Evolutionary conservation across 1,284 basidiomycete genomes (phyloP).

Genomic region (Chalciporus piperatoides): DNA sequence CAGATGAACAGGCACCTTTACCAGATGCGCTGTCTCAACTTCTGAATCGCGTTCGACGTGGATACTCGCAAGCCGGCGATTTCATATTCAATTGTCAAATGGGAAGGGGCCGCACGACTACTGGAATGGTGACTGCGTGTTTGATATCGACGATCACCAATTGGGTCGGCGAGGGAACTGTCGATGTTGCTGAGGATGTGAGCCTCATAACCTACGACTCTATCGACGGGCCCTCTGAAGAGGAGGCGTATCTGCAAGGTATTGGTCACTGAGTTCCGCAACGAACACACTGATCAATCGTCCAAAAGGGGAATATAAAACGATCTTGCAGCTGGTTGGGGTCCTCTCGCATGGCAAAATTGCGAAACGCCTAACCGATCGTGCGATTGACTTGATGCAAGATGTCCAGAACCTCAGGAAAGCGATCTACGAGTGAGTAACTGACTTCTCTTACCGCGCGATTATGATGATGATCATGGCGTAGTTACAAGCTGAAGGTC

Average conservation of each 20-base stretch:
- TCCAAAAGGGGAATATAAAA: constrained; percentile 90
- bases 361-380: constrained; percentile 91
- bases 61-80: constrained; percentile 64
- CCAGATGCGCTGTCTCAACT: constrained; percentile 81
- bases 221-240: constrained; percentile 77
- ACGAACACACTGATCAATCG: constrained; percentile 1
- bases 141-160: constrained; percentile 78
- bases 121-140: constrained; percentile 90
- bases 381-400: constrained; percentile 86
- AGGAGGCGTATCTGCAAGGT: constrained; percentile 86
- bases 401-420: constrained; percentile 93
- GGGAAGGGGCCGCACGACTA: constrained; percentile 81
- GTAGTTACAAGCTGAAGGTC: constrained; percentile 86
- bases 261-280: background rate
- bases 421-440: constrained; percentile 82
- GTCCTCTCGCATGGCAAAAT: constrained; percentile 85
- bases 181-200: constrained; percentile 41
- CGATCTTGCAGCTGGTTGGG: constrained; percentile 90
- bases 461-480: constrained; percentile 6
- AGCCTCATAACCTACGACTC: constrained; percentile 52
- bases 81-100: constrained; percentile 89
- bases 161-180: constrained; percentile 47
- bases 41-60: constrained; percentile 66
- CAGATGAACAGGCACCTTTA: constrained; percentile 93
- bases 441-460: background rate